These are phyloP conservation scores for Gloeopeniophorella convolvens DNA, from an alignment of 768 basidiomycete species.

Conservation along the genomic window DNA sequence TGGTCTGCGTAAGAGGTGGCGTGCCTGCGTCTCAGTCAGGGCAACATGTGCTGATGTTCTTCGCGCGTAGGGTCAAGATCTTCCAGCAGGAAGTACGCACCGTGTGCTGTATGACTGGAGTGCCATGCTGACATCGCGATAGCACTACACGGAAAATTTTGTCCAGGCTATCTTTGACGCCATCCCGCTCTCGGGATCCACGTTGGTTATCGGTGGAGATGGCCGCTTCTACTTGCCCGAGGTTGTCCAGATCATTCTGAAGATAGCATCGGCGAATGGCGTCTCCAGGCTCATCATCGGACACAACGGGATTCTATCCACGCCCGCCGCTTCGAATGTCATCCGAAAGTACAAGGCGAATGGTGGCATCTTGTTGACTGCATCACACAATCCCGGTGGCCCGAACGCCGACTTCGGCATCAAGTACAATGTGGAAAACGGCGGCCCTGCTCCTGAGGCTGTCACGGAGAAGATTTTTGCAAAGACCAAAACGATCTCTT, in stretches of 20 bases:
- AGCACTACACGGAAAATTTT: conserved; percentile 99
- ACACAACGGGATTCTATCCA: conserved; percentile 87
- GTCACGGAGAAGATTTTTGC: conserved; percentile 96
- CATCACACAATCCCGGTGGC: conserved; percentile 96
- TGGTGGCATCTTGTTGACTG: conserved; percentile 95
- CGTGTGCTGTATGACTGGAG: background rate
- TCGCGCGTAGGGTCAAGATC: conserved; percentile 73
- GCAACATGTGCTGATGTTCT: conserved; percentile 1
- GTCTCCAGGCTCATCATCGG: conserved; percentile 91
- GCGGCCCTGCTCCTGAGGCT: conserved; percentile 93
- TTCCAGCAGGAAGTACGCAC: conserved; percentile 87
- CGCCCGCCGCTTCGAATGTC: conserved; percentile 92
- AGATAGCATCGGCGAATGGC: conserved; percentile 91
- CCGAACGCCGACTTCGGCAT: conserved; percentile 99
- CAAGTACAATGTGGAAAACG: conserved; percentile 98
- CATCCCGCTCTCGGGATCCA: conserved; percentile 70
- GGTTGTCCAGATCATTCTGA: conserved; percentile 85
- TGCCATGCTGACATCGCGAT: conserved; percentile 21
- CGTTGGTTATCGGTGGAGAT: conserved; percentile 95
- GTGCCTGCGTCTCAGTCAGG: background rate
- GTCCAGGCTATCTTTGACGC: conserved; percentile 91
- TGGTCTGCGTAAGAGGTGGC: conserved; percentile 89
- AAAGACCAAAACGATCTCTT: conserved; percentile 78
- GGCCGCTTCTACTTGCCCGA: conserved; percentile 89
- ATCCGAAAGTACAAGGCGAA: conserved; percentile 95